phyloP scores from a whole-genome alignment of 192 early-diverging fungal species.

The Dispira simplex region DNA sequence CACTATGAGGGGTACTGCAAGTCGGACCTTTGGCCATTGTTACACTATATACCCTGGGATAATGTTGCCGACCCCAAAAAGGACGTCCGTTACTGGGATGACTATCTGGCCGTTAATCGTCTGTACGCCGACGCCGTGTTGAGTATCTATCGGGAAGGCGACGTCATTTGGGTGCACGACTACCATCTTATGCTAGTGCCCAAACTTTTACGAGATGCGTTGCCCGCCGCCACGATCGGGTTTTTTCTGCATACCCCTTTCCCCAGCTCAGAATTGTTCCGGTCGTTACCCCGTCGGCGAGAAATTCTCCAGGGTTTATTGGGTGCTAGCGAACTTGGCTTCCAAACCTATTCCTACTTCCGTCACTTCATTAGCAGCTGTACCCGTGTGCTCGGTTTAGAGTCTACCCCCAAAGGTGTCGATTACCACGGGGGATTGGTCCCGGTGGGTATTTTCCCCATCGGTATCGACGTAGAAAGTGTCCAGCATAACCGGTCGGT shows the following conservation, averaged over 20 bases:
- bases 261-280: slow-evolving; percentile 88
- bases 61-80: slow-evolving; percentile 66
- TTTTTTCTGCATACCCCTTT: slow-evolving; percentile 97
- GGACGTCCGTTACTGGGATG: slow-evolving; percentile 68
- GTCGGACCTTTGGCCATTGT: slow-evolving; percentile 89
- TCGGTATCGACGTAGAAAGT: slow-evolving; percentile 77
- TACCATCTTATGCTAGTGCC: slow-evolving; percentile 95
- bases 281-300: slow-evolving; percentile 72
- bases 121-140: slow-evolving; percentile 71
- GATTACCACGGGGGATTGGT: slow-evolving; percentile 65
- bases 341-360: slow-evolving; percentile 89
- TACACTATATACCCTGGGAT: slow-evolving; percentile 89
- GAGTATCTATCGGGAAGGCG: slow-evolving; percentile 57
- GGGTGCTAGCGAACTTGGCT: slow-evolving; percentile 77
- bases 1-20: slow-evolving; percentile 88
- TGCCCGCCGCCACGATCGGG: slow-evolving; percentile 80
- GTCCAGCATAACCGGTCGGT: slow-evolving; percentile 45
- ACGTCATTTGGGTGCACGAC: slow-evolving; percentile 97
- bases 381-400: slow-evolving; percentile 74
- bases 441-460: slow-evolving; percentile 84
- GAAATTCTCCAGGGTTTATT: slow-evolving; percentile 85
- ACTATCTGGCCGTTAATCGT: slow-evolving; percentile 70
- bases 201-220: slow-evolving; percentile 59
- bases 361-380: slow-evolving; percentile 82
- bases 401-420: slow-evolving; percentile 73